A percentile compares a stretch with the other conserved stretches of the same genome.
Conservation (phyloP, 1,284 basidiomycete species). For the Schizophyllum amplum region DNA sequence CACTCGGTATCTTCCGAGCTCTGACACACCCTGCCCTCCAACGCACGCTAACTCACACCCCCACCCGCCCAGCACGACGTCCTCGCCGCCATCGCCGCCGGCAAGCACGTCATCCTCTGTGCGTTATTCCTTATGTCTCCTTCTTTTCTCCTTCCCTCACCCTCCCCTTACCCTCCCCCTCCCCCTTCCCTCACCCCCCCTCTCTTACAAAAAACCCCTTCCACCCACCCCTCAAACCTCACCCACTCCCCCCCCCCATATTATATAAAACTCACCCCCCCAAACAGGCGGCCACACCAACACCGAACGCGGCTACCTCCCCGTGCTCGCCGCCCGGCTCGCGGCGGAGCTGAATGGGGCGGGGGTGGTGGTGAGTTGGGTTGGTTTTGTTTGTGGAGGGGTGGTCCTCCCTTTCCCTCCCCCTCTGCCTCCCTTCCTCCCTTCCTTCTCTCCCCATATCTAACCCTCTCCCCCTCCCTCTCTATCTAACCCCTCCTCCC, state of each 20-base stretch:
- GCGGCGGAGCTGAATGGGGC: neutral
- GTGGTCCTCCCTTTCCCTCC: too few species aligned
- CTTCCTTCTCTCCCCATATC: too few species aligned
- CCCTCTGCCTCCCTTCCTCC: too few species aligned
- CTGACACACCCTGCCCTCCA: neutral
- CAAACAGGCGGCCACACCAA: conserved; percentile 70
- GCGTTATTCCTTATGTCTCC: conserved; percentile 19
- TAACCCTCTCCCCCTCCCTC: neutral
- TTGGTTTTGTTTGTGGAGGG: neutral
- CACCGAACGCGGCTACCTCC: conserved; percentile 83
- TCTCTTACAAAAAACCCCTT: too few species aligned
- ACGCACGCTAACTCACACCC: neutral
- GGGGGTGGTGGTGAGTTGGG: neutral
- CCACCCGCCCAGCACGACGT: conserved; percentile 63
- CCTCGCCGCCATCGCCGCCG: conserved; percentile 64
- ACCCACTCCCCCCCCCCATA: conserved; percentile 9
- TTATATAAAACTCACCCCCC: conserved; percentile 1
- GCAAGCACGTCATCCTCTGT: conserved; percentile 76
- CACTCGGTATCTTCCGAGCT: too few species aligned
- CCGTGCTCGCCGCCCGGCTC: conserved; percentile 38
- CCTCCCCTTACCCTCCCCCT: conserved; percentile 17
- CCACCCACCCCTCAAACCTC: conserved; percentile 18
- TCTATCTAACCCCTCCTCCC: too few species aligned
- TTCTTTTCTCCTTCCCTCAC: conserved; percentile 12
- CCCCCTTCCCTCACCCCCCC: too few species aligned